Conservation (phyloP, 2,329 filamentous ascomycete species). For the Dothideomycetes sp. region DNA sequence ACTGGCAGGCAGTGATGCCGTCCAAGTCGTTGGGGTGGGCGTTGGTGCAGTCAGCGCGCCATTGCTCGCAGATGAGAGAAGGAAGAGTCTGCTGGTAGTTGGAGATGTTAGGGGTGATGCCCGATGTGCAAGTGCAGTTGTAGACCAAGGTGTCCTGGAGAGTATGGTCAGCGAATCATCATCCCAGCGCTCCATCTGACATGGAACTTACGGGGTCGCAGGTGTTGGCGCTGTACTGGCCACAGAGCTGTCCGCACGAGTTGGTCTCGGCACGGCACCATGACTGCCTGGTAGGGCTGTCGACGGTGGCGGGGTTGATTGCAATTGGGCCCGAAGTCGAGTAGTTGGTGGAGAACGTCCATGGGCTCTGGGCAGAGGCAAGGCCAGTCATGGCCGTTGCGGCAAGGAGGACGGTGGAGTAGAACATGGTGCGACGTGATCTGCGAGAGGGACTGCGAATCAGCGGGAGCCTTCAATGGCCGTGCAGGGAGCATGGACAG, state of each 20-base stretch:
- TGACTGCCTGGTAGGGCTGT: slow-evolving; percentile 23
- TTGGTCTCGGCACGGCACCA: slow-evolving; percentile 52
- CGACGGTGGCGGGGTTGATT: slow-evolving; percentile 32
- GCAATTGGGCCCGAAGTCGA: slow-evolving; percentile 23
- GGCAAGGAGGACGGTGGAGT: slow-evolving; percentile 34
- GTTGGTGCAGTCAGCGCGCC: slow-evolving; percentile 31
- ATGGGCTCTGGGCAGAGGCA: slow-evolving; percentile 29
- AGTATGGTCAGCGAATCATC: slow-evolving; percentile 8
- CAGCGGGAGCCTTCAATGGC: neutral
- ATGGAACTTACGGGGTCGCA: slow-evolving; percentile 44
- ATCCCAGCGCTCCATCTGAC: neutral
- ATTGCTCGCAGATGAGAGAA: slow-evolving; percentile 47
- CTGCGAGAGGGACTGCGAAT: slow-evolving; percentile 7
- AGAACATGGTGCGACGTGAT: slow-evolving; percentile 31
- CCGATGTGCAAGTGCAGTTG: slow-evolving; percentile 47
- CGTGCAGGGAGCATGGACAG: slow-evolving; percentile 2
- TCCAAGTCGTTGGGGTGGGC: slow-evolving; percentile 26
- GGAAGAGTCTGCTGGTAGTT: slow-evolving; percentile 49
- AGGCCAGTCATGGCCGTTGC: slow-evolving; percentile 35
- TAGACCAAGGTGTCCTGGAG: slow-evolving; percentile 36
- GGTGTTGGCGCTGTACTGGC: slow-evolving; percentile 37
- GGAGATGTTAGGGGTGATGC: slow-evolving; percentile 42
- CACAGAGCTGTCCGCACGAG: slow-evolving; percentile 50
- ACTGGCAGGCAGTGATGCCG: slow-evolving; percentile 34
- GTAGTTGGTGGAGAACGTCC: slow-evolving; percentile 18